Conservation (phyloP, 2,329 filamentous ascomycete species). For the Fusarium siculi region DNA sequence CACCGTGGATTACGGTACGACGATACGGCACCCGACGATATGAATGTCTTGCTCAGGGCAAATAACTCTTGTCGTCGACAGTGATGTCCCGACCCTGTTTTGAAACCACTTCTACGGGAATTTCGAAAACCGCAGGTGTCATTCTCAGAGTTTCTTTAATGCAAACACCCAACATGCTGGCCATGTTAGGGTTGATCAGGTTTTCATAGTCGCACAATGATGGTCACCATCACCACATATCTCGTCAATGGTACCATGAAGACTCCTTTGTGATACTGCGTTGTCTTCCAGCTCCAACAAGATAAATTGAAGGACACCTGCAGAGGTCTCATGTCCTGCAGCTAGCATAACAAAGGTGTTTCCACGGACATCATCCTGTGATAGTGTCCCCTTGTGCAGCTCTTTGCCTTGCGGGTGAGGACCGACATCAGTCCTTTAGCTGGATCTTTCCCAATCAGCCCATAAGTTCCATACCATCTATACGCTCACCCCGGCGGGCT, state of each 20-base stretch:
- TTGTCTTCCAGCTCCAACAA: conserved; percentile 75
- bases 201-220: conserved; percentile 77
- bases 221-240: conserved; percentile 70
- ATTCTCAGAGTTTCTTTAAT: conserved; percentile 82
- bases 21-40: conserved; percentile 62
- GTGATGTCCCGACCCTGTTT: conserved; percentile 65
- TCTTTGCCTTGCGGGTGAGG: not conserved
- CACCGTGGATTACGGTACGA: conserved; percentile 75
- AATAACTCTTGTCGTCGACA: conserved; percentile 66
- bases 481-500: conserved; percentile 48
- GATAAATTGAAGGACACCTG: conserved; percentile 78
- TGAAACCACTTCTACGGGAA: conserved; percentile 72
- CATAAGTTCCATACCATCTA: conserved; percentile 63
- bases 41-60: conserved; percentile 66
- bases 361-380: conserved; percentile 74
- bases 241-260: conserved; percentile 76
- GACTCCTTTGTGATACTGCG: conserved; percentile 68
- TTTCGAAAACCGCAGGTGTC: conserved; percentile 75
- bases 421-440: conserved; percentile 41
- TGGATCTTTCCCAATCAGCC: conserved; percentile 59
- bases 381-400: conserved; percentile 54
- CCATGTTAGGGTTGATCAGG: conserved; percentile 72
- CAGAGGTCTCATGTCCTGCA: conserved; percentile 84
- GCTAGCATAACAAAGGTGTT: conserved; percentile 77
- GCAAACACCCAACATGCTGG: conserved; percentile 76